These are phyloP conservation scores for Lophiostoma macrostomum DNA, from an alignment of 495 filamentous ascomycete species.

Conservation along the genomic window DNA sequence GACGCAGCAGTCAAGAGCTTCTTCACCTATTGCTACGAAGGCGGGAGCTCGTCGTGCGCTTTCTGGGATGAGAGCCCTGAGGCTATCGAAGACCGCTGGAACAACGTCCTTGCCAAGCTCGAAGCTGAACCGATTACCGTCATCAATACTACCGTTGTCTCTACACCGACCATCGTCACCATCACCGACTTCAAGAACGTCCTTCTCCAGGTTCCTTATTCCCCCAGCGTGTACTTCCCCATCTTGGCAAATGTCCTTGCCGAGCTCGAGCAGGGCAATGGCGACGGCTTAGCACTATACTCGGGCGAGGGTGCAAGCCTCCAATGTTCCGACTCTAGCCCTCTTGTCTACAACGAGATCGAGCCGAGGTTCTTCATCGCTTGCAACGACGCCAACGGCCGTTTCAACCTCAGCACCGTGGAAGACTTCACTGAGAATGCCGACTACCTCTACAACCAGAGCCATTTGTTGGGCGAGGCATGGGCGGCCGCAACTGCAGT, in stretches of 20 bases:
- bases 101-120: conserved; percentile 45
- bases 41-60: conserved; percentile 48
- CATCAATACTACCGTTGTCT: conserved; percentile 14
- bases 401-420: conserved; percentile 53
- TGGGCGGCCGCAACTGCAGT: conserved; percentile 6
- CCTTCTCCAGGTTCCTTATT: conserved; percentile 53
- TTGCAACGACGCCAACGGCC: conserved; percentile 58
- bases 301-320: not conserved
- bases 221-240: conserved; percentile 56
- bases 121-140: conserved; percentile 47
- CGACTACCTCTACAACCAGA: conserved; percentile 35
- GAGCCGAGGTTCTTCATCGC: not conserved
- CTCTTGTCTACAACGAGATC: not conserved
- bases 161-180: conserved; percentile 34
- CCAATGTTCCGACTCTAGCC: conserved; percentile 5
- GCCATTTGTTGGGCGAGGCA: conserved; percentile 60
- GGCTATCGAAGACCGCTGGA: conserved; percentile 43
- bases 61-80: conserved; percentile 39
- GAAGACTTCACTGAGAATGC: conserved; percentile 46
- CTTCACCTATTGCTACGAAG: conserved; percentile 51
- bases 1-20: conserved; percentile 52
- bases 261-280: conserved; percentile 55
- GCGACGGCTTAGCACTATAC: conserved; percentile 49
- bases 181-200: conserved; percentile 30
- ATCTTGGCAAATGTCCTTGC: conserved; percentile 53